Base-by-base conservation (phyloP, 2,329 filamentous ascomycete genomes). In the Curvularia spicifera region DNA sequence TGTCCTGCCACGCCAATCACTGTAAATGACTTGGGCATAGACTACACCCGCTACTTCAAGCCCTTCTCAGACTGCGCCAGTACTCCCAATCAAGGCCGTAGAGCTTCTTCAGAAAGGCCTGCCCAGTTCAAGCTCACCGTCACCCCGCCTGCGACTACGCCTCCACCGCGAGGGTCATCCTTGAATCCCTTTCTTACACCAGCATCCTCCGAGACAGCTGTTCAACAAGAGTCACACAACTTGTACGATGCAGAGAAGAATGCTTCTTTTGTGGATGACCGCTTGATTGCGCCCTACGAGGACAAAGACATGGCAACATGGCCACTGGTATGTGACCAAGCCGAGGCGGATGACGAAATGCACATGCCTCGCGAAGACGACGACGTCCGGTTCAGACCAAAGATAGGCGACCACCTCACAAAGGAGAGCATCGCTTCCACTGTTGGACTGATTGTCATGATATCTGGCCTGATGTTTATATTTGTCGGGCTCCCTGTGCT, bases 271-370 rank as follows among this genome's bases (percentile, higher is more conserved):
- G 65, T 82, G 10, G 80, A 84, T 65, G 81, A 84, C 63, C 74
- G 81, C 31, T 68, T 84, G 12, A 76, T 72, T 18, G 79, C 78
- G 8, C 80, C 81, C 1, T 75, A 71, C 63, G 68, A 78, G 22
- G 80, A 80, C 54, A 73, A 76, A 35, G 78, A 76, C 24, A 76
- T 77, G 22, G 74, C 74, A 57, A 67, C 64, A 0, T 81, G 80
- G 66, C 78, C 82, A 4, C 65, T 85, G 20, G 82, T 82, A 61
- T 73, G 76, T 13, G 79, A 84, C 58, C 78, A 84, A 58, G 76
- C 79, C 47, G 84, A 85, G 65, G 78, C 78, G 26, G 84, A 85
- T 60, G 84, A 85, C 60, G 80, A 81, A 26, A 78, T 84, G 71
- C 83, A 85, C 57, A 81, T 83, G 75, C 83, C 84, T 9, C 73